Base-by-base conservation (phyloP, 164 flowering plant species). In the Kalanchoe fedtschenkoi region DNA sequence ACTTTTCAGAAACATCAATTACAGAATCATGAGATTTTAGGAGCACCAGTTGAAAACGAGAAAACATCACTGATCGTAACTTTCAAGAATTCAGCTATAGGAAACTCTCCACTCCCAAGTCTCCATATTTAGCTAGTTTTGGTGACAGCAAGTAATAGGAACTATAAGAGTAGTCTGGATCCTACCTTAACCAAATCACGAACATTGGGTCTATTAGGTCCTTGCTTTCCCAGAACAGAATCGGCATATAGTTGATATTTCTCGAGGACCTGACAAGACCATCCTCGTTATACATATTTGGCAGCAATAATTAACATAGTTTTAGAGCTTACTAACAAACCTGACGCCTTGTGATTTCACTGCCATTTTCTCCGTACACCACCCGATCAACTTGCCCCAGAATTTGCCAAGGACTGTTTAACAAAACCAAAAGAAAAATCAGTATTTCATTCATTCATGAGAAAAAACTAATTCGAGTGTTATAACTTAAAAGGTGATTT, bases 101-200 rank as follows among this genome's bases (percentile, higher is more conserved):
- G n/a, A n/a, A n/a, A n/a, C n/a, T n/a, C n/a, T n/a, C n/a, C n/a
- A n/a, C n/a, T n/a, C n/a, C n/a, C n/a, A n/a, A n/a, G n/a, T n/a
- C n/a, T n/a, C n/a, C n/a, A n/a, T n/a, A 56, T 33, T 32, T 34
- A 56, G 19, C 35, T 33, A 56, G 21, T 6, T 56, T 29, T 33
- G 8, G 16, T 32, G 34, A 60, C 13, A 21, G 14, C 28, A 19
- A 22, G 10, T 8, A 9, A 28, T 17, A 21, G 55, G 24, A 58
- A 29, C 30, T 15, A 43, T 21, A 15, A 17, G 34, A 15, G 14
- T 14, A 43, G 21, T 22, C 14, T 53, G 7, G 37, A 42, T 19
- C 76, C 61, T 64, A 92, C 98, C 89, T 78, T 89, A n/a, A 75
- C 76, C 58, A 92, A 62, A 19, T 83, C 88, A 24, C 98, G 89